Base-by-base conservation (phyloP, 768 basidiomycete species). In the Mycena vitilis region DNA sequence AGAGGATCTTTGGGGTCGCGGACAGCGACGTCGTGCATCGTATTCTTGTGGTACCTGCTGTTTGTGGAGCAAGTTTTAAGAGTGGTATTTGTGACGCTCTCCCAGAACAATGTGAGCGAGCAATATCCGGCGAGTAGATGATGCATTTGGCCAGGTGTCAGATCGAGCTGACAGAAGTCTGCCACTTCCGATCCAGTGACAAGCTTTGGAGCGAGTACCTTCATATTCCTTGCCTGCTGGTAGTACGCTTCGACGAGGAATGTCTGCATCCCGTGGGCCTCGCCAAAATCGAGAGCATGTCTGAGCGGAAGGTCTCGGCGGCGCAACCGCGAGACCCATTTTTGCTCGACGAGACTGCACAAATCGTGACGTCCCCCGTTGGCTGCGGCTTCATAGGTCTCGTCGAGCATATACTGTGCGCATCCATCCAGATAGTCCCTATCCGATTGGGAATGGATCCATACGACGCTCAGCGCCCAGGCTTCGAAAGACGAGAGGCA, bases 211-310 rank as follows among this genome's bases (percentile, higher is more conserved):
- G 25, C 38, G 23, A 48, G 54, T 4, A 40, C 13, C 22, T 42
- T 36, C 55, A 59, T 53, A 25, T 58, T 37, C n/a, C 48, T 6
- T 15, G 58, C 68, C 20, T 60, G 66, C 18, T 63, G 60, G 30
- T 68, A 68, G 23, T 68, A 68, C 23, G 57, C 51, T 7, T 45
- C n/a, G 4, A 10, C 67, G 6, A 59, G 44, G 15, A 68, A 65
- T 5, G 16, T 6, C 22, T 53, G 45, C 38, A 47, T 58, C 47
- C 22, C 23, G 30, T 69, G 53, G 1, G 23, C 58, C 53, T 69
- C 68, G 22, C 63, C 68, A 30, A 65, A 64, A 61, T 64, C 68
- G 4, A 69, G 59, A 3, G 67, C 63, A 15, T 65, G 25, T 20
- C 63, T 10, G n/a, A 69, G 54, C 34, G 37, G 36, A 40, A 65